These are phyloP conservation scores for Syzygium oleosum DNA, from an alignment of 345 rosid genomes.

Conservation along the genomic window DNA sequence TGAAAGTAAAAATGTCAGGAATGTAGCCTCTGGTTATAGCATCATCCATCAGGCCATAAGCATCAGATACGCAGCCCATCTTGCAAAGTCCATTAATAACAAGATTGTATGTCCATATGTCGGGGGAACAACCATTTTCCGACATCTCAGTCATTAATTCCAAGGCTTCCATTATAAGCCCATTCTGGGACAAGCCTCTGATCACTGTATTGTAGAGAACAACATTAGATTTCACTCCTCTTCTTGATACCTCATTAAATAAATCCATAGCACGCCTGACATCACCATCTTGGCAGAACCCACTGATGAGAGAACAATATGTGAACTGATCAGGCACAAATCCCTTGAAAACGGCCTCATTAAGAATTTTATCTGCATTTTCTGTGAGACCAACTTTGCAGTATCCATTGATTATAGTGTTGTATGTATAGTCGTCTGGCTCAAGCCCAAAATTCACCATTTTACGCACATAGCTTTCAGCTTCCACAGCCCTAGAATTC, in stretches of 20 bases:
- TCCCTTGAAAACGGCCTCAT: slow-evolving; percentile 62
- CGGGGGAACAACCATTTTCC: slow-evolving; percentile 47
- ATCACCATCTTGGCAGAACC: slow-evolving; percentile 63
- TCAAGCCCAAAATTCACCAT: slow-evolving; percentile 79
- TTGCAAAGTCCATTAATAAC: slow-evolving; percentile 80
- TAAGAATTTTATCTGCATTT: slow-evolving; percentile 59
- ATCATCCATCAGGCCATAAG: slow-evolving; percentile 47
- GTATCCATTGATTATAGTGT: slow-evolving; percentile 61
- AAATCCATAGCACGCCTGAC: slow-evolving; percentile 58
- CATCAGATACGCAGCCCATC: slow-evolving; percentile 87
- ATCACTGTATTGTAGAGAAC: slow-evolving; percentile 62
- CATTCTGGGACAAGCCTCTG: slow-evolving; percentile 70
- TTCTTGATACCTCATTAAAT: slow-evolving; percentile 44
- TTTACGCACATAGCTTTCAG: slow-evolving; percentile 61
- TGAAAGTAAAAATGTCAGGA: slow-evolving; percentile 82
- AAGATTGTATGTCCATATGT: slow-evolving; percentile 77
- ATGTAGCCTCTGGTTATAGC: slow-evolving; percentile 62
- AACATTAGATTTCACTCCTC: slow-evolving; percentile 55
- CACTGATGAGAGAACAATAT: slow-evolving; percentile 59
- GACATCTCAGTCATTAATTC: slow-evolving; percentile 64
- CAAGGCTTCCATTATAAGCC: slow-evolving; percentile 66
- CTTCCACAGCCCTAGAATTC: slow-evolving; percentile 49
- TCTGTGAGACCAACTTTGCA: slow-evolving; percentile 61
- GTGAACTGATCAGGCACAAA: slow-evolving; percentile 81
- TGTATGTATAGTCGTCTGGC: slow-evolving; percentile 76